Base-by-base conservation (phyloP, 2,329 filamentous ascomycete species). In the Fusarium sp. region DNA sequence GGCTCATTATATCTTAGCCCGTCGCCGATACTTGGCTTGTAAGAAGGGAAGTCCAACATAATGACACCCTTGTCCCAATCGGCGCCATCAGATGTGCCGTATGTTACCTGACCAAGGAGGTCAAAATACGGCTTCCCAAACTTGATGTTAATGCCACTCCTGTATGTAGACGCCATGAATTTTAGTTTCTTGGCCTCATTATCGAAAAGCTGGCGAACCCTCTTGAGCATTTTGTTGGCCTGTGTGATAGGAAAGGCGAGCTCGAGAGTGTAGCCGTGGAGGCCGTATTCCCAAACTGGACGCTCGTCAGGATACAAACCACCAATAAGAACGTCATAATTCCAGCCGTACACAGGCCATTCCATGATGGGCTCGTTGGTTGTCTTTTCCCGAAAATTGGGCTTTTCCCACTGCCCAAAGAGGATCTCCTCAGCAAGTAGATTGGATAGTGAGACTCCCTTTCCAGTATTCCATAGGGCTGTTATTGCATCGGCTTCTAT, bases 81-180 rank as follows among this genome's bases (percentile, higher is more conserved):
- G 0, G 56, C 52, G 0, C 56, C 52, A 11, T 58, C 52, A 0
- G 52, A 47, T 0, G 56, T 58, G 0, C 56, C 41, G 1, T 58
- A 58, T 1, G 56, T 58, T 0, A 58, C 56, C 5, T 58, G 41
- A 0, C 52, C 52, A 0, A 58, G 29, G 0, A 58, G 29, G 7
- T 58, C 52, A 2, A 58, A 48, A 2, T 58, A 58, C 0, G 52
- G 56, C 0, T 37, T 36, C 1, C 40, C 52, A 3, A 58, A 58
- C n/a, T 58, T 58, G 10, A 58, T 58, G 18, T 58, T 58, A 9
- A 58, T 58, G 1, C 56, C 52, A 0, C 56, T 58, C 3, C 52
- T 25, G 3, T 58, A 58, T 0, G 56, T 58, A 0, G 52, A 58
- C 0, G 56, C 56, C 52, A 58, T 58, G 1, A 58, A 49, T 5